These are phyloP conservation scores for Ustilago esculenta DNA, from an alignment of 1,284 basidiomycete genomes.

Conservation along the genomic window DNA sequence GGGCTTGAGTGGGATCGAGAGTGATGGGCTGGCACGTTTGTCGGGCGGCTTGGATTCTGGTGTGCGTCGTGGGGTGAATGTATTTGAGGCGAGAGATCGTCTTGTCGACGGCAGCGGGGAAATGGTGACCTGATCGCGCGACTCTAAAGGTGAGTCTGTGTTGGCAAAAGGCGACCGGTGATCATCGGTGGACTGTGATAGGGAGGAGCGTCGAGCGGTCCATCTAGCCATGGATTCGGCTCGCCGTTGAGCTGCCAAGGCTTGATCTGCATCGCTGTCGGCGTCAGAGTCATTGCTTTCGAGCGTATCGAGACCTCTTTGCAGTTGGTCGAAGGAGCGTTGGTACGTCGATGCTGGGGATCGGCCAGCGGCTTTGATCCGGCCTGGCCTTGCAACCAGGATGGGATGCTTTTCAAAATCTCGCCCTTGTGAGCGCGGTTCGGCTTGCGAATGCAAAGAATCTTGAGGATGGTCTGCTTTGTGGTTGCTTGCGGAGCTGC, in stretches of 20 bases:
- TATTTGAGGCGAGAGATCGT: slow-evolving; percentile 11
- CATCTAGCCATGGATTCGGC: slow-evolving; percentile 39
- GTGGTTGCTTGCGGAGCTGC: neutral
- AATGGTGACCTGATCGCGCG: neutral
- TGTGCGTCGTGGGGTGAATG: slow-evolving; percentile 4
- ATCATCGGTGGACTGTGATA: neutral
- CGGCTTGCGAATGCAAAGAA: slow-evolving; percentile 18
- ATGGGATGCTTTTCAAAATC: slow-evolving; percentile 38
- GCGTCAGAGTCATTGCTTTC: slow-evolving; percentile 25
- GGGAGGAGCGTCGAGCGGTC: slow-evolving; percentile 26
- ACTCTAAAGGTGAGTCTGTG: neutral
- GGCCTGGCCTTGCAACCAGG: slow-evolving; percentile 16
- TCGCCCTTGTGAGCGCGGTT: slow-evolving; percentile 22
- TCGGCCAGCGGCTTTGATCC: neutral
- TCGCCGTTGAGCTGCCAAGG: slow-evolving; percentile 12
- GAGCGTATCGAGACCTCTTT: slow-evolving; percentile 24
- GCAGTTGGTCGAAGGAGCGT: slow-evolving; percentile 32
- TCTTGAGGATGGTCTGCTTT: slow-evolving; percentile 6
- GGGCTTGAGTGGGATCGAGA: slow-evolving; percentile 8
- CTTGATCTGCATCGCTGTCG: slow-evolving; percentile 29
- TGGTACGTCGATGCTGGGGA: slow-evolving; percentile 21
- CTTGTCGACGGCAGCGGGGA: slow-evolving; percentile 1
- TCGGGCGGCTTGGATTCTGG: slow-evolving; percentile 1
- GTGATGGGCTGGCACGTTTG: neutral
- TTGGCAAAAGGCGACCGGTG: slow-evolving; percentile 1